phyloP scores from a whole-genome alignment of 179 eudicot species.

The Kewa caespitosa region DNA sequence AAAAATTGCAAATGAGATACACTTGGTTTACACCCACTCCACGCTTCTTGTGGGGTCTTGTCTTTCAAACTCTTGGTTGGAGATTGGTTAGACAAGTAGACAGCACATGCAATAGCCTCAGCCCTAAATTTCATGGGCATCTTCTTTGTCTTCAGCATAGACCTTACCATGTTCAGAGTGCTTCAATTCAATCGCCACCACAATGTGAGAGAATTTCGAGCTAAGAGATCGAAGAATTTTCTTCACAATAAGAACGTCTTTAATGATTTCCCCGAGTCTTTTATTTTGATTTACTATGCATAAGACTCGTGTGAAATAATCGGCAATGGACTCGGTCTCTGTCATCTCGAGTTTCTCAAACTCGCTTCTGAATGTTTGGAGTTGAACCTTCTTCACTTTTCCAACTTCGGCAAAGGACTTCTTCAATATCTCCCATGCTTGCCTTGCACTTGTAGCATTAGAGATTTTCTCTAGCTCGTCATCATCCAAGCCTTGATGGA shows the following conservation, averaged over 20 bases:
- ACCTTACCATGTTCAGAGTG: slow-evolving; percentile 5
- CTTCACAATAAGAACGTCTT: background rate
- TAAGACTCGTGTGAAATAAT: too few species aligned
- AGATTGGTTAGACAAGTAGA: slow-evolving; percentile 5
- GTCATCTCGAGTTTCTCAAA: too few species aligned
- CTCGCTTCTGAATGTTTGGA: too few species aligned
- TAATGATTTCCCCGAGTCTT: too few species aligned
- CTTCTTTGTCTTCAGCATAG: slow-evolving; percentile 9
- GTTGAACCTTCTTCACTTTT: too few species aligned
- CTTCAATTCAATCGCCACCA: background rate
- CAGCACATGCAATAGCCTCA: background rate
- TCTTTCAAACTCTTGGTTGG: background rate
- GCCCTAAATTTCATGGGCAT: slow-evolving; percentile 14
- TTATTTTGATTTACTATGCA: too few species aligned
- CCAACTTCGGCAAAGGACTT: too few species aligned
- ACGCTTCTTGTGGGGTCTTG: background rate
- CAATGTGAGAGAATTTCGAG: background rate
- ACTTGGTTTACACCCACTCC: slow-evolving; percentile 2
- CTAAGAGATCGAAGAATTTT: slow-evolving; percentile 2
- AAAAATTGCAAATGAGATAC: background rate
- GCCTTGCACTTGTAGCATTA: too few species aligned
- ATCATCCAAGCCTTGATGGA: slow-evolving; percentile 16
- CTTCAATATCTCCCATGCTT: too few species aligned
- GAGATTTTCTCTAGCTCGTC: background rate
- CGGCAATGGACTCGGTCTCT: too few species aligned